Evolutionary conservation across 2,329 filamentous ascomycete genomes (phyloP), one percentile per base, ranked within the genome.

Genomic region (Fusarium austroafricanum): DNA sequence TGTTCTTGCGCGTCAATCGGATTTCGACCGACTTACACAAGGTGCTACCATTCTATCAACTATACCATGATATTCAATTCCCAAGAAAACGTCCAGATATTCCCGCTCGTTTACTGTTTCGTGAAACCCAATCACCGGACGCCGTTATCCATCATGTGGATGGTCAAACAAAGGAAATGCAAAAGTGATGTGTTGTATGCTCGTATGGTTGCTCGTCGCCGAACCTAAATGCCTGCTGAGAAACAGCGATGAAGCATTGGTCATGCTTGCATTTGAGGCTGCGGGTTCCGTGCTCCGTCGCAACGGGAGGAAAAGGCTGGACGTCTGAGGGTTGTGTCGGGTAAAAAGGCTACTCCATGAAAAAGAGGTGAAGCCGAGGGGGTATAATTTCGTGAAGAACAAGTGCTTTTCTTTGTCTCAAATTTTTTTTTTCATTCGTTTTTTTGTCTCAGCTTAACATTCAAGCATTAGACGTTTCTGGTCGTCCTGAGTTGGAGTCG

Each of bases 401-500:
- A 61, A 50, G 23, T 45, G 46, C 55, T 73, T 58, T 65, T 71
- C 42, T 55, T 63, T 55, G 43, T 21, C 53, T 55, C 47, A 12
- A 10, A 33, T 26, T 26, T 26, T 23, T 49, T 64, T 47, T 51
- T 55, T 38, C 45, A 61, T 40, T 64, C 26, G 12, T 20, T 21
- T 28, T 6, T 39, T 59, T 20, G 40, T 49, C 50, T 51, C 33
- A 40, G 44, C 37, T 53, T 44, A 15, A 29, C 6, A 33, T 26
- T 51, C 54, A 68, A 42, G 62, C 60, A 57, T 52, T 52, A 17
- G 63, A 70, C 9, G 73, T 60, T 56, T 71, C 71, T 23, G 70
- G 58, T 18, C 68, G 71, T 23, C 69, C 65, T 20, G 73, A 40
- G 10, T 50, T 57, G 5, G 75, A 50, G 35, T 81, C 80, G 54